Evolutionary conservation across 1,284 basidiomycete genomes (phyloP).

Genomic region (Trichosporon faecale): DNA sequence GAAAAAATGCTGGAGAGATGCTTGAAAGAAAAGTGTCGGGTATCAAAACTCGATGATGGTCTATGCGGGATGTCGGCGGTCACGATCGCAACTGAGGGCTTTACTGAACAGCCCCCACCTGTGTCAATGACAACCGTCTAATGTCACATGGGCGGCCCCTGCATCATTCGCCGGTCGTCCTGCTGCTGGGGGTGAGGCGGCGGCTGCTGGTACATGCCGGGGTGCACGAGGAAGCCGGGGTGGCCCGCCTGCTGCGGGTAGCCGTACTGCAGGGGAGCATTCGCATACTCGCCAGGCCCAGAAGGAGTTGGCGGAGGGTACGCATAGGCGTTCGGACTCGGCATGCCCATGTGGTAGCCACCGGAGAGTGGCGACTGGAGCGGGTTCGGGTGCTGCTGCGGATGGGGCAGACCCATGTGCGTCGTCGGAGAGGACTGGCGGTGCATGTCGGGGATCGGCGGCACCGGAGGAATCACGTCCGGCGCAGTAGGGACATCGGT

Average conservation of each 20-base stretch:
- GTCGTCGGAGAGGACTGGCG: constrained; percentile 31
- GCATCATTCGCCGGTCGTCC: constrained; percentile 25
- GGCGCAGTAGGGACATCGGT: constrained; percentile 16
- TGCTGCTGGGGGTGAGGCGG: constrained; percentile 25
- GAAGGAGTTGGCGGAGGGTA: constrained; percentile 25
- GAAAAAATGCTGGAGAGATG: not conserved
- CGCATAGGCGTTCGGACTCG: constrained; percentile 22
- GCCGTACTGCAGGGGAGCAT: constrained; percentile 19
- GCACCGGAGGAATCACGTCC: constrained; percentile 43
- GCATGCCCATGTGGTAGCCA: constrained; percentile 33
- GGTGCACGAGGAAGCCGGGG: constrained; percentile 22
- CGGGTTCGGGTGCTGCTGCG: constrained; percentile 22
- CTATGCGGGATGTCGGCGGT: not conserved
- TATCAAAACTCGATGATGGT: not conserved
- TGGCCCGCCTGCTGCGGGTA: constrained; percentile 29
- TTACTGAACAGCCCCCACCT: not conserved
- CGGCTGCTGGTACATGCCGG: constrained; percentile 26
- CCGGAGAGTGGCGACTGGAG: constrained; percentile 38
- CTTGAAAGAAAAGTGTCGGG: not conserved
- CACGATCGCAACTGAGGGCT: not conserved
- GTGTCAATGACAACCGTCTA: not conserved
- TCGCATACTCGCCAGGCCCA: constrained; percentile 16
- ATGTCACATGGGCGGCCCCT: constrained; percentile 9
- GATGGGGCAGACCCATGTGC: constrained; percentile 22
- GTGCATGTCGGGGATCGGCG: constrained; percentile 42